These are phyloP conservation scores for Diddensiella caesifluorescens DNA, from an alignment of 805 yeast genomes.

Conservation along the genomic window DNA sequence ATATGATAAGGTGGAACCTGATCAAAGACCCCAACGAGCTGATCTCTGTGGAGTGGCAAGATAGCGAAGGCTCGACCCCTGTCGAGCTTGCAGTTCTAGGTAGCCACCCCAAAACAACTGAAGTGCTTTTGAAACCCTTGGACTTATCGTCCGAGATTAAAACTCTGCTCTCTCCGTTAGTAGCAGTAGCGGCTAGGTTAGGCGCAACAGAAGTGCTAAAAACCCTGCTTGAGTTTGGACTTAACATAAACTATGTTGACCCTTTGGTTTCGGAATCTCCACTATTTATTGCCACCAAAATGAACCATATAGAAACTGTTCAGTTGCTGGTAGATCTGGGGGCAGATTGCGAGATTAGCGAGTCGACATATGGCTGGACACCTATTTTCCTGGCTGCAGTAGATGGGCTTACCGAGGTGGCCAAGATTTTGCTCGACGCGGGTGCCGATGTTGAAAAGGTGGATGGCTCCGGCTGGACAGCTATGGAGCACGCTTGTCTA, in stretches of 20 bases:
- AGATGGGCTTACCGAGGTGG: slow-evolving; percentile 65
- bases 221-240: slow-evolving; percentile 47
- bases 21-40: slow-evolving; percentile 19
- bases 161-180: slow-evolving; percentile 7
- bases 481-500: slow-evolving; percentile 92
- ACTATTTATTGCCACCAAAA: slow-evolving; percentile 70
- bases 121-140: slow-evolving; percentile 42
- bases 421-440: slow-evolving; percentile 45
- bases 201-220: slow-evolving; percentile 53
- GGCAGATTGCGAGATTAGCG: slow-evolving; percentile 74
- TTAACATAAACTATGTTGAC: slow-evolving; percentile 61
- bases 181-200: slow-evolving; percentile 60
- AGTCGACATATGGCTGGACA: slow-evolving; percentile 84
- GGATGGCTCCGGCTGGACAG: slow-evolving; percentile 93
- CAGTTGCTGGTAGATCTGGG: slow-evolving; percentile 48
- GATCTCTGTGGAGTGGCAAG: slow-evolving; percentile 35
- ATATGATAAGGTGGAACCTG: slow-evolving; percentile 51
- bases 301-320: slow-evolving; percentile 51
- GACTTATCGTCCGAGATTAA: slow-evolving; percentile 1
- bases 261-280: slow-evolving; percentile 67
- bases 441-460: slow-evolving; percentile 51
- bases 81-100: slow-evolving; percentile 79
- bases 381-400: slow-evolving; percentile 87
- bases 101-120: slow-evolving; percentile 71
- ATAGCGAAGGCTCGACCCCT: slow-evolving; percentile 75